Percentiles rank a stretch among this genome's conserved stretches.
These are phyloP conservation scores for Phytopythium delawarense DNA, from an alignment of 352 stramenopile genomes.

Conservation along the genomic window DNA sequence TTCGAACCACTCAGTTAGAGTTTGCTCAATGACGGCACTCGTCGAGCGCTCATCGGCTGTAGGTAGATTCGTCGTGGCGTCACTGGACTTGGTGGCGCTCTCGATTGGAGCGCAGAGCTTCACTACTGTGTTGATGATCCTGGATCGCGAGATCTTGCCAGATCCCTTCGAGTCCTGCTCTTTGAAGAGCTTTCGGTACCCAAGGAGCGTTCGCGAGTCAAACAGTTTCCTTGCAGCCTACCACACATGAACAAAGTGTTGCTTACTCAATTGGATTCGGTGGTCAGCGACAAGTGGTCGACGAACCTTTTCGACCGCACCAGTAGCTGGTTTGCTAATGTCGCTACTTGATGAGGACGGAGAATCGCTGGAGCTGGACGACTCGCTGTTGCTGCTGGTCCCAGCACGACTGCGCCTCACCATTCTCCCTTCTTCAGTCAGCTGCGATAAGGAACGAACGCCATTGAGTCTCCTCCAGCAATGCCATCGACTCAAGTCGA, in stretches of 20 bases:
- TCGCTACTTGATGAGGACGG: conserved; percentile 17
- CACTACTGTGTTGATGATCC: conserved; percentile 38
- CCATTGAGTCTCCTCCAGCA: neutral
- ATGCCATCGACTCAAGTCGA: neutral
- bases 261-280: neutral
- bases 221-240: conserved; percentile 36
- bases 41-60: conserved; percentile 1
- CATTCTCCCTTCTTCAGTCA: conserved; percentile 51
- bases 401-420: conserved; percentile 22
- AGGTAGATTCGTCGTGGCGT: neutral
- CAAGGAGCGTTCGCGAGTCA: conserved; percentile 27
- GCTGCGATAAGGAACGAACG: conserved; percentile 17
- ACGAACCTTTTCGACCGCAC: conserved; percentile 16
- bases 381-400: conserved; percentile 18
- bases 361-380: conserved; percentile 16
- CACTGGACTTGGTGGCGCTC: neutral
- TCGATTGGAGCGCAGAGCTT: conserved; percentile 16
- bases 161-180: conserved; percentile 27
- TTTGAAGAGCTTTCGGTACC: conserved; percentile 31
- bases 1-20: conserved; percentile 47
- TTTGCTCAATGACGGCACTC: conserved; percentile 5
- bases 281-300: neutral
- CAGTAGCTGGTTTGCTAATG: conserved; percentile 1
- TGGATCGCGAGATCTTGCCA: conserved; percentile 32
- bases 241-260: neutral